Evolutionary conservation across 2,329 filamentous ascomycete genomes (phyloP).

Genomic region (Ceratocystis cubensis): DNA sequence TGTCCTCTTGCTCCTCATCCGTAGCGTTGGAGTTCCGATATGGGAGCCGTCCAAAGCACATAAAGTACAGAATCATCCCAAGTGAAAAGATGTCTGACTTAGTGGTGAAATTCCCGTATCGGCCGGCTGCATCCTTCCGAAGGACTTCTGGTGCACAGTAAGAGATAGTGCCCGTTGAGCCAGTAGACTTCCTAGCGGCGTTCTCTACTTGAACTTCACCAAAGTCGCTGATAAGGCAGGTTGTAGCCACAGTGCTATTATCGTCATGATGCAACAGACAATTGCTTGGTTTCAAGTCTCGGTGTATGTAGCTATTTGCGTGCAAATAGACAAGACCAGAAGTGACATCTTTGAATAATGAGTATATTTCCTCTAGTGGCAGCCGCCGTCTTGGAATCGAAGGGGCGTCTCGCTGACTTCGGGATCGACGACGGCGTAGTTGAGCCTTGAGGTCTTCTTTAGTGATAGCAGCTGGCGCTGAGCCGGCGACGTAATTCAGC

Average conservation of each 20-base stretch:
- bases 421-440: slow-evolving; percentile 66
- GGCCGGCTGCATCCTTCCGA: slow-evolving; percentile 52
- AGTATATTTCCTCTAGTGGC: slow-evolving; percentile 86
- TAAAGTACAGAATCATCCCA: slow-evolving; percentile 96
- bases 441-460: slow-evolving; percentile 83
- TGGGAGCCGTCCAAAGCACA: slow-evolving; percentile 84
- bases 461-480: slow-evolving; percentile 49
- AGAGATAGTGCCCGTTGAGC: slow-evolving; percentile 89
- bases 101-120: slow-evolving; percentile 83
- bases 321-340: slow-evolving; percentile 85
- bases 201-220: slow-evolving; percentile 87
- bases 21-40: slow-evolving; percentile 73
- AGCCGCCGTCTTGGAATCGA: slow-evolving; percentile 38
- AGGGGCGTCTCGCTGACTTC: slow-evolving; percentile 56
- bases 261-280: slow-evolving; percentile 74
- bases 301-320: slow-evolving; percentile 82
- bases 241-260: slow-evolving; percentile 39
- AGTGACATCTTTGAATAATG: slow-evolving; percentile 90
- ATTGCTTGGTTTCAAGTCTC: slow-evolving; percentile 92
- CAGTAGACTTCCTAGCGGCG: slow-evolving; percentile 71
- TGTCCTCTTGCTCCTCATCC: slow-evolving; percentile 83
- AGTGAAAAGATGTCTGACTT: slow-evolving; percentile 98
- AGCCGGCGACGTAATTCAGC: slow-evolving; percentile 70
- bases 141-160: slow-evolving; percentile 96
- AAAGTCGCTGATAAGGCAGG: slow-evolving; percentile 91